Evolutionary conservation across 306 rosid species (phyloP), one percentile per base, ranked within the genome.

Genomic region (Acacia acuminata): DNA sequence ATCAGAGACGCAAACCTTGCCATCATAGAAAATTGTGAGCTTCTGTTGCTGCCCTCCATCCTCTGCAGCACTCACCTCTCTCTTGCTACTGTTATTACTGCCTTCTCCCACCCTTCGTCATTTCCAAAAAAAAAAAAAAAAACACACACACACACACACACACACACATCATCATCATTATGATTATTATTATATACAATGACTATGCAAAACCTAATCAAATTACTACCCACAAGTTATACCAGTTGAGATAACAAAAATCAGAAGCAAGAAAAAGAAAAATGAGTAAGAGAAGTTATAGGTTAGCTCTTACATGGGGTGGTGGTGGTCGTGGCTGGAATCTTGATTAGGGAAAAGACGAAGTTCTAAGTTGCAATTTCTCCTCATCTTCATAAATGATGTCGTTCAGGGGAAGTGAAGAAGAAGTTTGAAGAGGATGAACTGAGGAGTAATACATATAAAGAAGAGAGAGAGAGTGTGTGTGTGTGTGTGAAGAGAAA

Each of bases 291-390:
- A 74, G 53, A 36, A 25, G 63, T 3, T 34, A 36, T 5, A 73
- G 82, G 56, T 63, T 14, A 14, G 42, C 4, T 24, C 16, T 64
- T 89, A 87, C 90, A 58, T 81, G 71, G 78, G 40, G 4, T 24
- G 40, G 40, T 36, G 40, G 40, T 36, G 40, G 8, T 36, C 61
- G 78, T 71, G 64, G 30, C 2, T 76, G 64, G 84, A 82, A 67
- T 40, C 72, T 43, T 51, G 36, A 63, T 82, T 38, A 44, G 95
- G 92, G 22, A 87, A 76, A 47, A 94, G 97, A 3, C 82, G 50
- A 32, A 94, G 98, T 79, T 92, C 98, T 85, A 92, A 76, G 81
- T 88, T 90, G 92, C 88, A 88, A 67, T 90, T 90, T 72, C 86
- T 85, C 80, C 85, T 89, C 94, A 88, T 85, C 4, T 69, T 74